Conservation (phyloP, 768 basidiomycete species). For the Albatrellus ellisii region DNA sequence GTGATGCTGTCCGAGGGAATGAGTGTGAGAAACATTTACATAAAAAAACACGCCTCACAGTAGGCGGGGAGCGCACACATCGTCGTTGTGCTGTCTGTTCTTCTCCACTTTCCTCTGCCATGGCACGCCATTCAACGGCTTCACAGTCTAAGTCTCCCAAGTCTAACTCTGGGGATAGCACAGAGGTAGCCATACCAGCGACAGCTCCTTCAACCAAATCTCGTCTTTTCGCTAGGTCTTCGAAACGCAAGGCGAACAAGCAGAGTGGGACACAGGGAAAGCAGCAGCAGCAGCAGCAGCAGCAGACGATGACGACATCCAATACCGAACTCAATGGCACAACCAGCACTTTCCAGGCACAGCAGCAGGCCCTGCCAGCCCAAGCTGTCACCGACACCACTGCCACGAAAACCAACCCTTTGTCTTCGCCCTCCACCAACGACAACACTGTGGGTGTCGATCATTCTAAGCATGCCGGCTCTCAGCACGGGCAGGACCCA, state of each 20-base stretch:
- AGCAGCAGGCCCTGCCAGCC: background rate
- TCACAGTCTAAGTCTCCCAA: background rate
- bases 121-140: background rate
- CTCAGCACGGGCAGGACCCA: slow-evolving; percentile 18
- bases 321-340: background rate
- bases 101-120: background rate
- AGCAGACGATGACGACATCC: background rate
- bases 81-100: slow-evolving; percentile 1
- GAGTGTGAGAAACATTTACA: background rate
- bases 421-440: background rate
- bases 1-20: background rate
- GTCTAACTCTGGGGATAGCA: background rate
- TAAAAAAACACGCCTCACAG: background rate
- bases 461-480: slow-evolving; percentile 3
- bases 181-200: background rate
- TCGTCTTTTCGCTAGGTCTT: slow-evolving; percentile 9
- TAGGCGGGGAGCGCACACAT: background rate
- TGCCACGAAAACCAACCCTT: background rate
- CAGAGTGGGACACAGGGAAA: too few relatives aligned
- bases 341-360: background rate
- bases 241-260: slow-evolving; percentile 8
- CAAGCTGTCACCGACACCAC: background rate
- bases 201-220: slow-evolving; percentile 5
- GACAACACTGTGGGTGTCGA: slow-evolving; percentile 9
- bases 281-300: background rate